Evolutionary conservation across 257 asterid species (phyloP).

Genomic region (Solanum ahanhuiri): DNA sequence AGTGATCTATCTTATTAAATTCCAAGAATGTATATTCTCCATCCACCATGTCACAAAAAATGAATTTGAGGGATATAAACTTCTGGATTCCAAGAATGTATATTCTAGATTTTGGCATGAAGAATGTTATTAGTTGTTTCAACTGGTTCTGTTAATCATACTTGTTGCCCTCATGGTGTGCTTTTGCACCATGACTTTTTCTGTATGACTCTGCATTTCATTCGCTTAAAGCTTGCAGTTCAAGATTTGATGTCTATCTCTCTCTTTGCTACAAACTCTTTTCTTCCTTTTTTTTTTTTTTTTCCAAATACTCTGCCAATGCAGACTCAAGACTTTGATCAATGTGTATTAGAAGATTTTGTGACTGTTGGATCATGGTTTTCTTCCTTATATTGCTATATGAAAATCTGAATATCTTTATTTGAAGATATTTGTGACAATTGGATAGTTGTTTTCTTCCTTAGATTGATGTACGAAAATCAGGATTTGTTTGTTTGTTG

Average conservation of each 20-base stretch:
- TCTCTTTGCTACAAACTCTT: neutral
- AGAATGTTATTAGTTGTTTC: neutral
- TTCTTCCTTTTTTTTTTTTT: neutral
- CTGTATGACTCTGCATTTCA: neutral
- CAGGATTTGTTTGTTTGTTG: neutral
- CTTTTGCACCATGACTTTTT: neutral
- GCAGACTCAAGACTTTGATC: neutral
- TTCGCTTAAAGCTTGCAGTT: neutral
- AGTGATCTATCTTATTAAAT: neutral
- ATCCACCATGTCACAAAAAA: neutral
- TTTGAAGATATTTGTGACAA: neutral
- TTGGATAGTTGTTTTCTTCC: neutral
- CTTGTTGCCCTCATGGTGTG: neutral
- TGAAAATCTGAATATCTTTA: neutral
- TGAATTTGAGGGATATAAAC: neutral
- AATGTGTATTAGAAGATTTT: neutral
- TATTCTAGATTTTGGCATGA: neutral
- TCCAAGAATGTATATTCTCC: neutral
- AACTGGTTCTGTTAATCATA: neutral
- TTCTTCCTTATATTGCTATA: neutral
- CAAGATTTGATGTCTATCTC: neutral
- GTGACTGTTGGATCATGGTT: neutral
- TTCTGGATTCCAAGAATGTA: neutral
- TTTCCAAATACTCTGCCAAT: neutral
- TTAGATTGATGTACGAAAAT: neutral